These are phyloP conservation scores for Stachybotrys elegans DNA, from an alignment of 2,329 filamentous ascomycete species.

Conservation along the genomic window DNA sequence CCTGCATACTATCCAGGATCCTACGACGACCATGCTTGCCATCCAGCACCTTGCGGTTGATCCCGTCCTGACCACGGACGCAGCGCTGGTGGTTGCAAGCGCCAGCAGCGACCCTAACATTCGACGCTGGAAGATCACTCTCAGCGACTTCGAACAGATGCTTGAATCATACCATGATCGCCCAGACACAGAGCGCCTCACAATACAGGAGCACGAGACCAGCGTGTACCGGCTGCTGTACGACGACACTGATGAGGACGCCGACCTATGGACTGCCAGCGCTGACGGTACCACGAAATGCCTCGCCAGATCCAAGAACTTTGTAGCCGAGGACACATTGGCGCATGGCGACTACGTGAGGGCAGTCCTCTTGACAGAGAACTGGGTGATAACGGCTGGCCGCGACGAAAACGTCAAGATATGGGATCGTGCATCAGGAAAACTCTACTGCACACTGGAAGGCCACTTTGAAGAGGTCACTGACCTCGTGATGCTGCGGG, in stretches of 20 bases:
- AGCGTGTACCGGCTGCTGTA: conserved; percentile 80
- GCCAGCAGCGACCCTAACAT: conserved; percentile 79
- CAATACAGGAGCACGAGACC: conserved; percentile 79
- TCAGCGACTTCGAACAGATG: conserved; percentile 49
- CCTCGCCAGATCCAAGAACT: conserved; percentile 62
- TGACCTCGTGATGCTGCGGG: conserved; percentile 60
- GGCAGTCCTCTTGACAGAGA: conserved; percentile 68
- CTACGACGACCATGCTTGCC: conserved; percentile 64
- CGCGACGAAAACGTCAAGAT: conserved; percentile 88
- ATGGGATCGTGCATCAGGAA: conserved; percentile 73
- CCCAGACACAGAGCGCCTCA: conserved; percentile 37
- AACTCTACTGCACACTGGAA: conserved; percentile 66
- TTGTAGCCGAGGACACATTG: conserved; percentile 67
- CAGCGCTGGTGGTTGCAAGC: conserved; percentile 61
- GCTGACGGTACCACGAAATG: conserved; percentile 86
- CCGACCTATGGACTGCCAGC: conserved; percentile 87
- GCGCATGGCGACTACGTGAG: conserved; percentile 86
- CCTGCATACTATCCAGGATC: conserved; percentile 74
- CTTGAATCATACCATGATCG: conserved; percentile 37
- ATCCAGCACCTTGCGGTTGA: conserved; percentile 78
- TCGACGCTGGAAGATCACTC: conserved; percentile 65
- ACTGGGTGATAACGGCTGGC: conserved; percentile 82
- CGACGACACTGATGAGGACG: conserved; percentile 53
- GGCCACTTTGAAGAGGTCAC: conserved; percentile 96
- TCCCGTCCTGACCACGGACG: conserved; percentile 48